Conservation (phyloP, 2,329 filamentous ascomycete species). For the Furcasterigmium furcatum region DNA sequence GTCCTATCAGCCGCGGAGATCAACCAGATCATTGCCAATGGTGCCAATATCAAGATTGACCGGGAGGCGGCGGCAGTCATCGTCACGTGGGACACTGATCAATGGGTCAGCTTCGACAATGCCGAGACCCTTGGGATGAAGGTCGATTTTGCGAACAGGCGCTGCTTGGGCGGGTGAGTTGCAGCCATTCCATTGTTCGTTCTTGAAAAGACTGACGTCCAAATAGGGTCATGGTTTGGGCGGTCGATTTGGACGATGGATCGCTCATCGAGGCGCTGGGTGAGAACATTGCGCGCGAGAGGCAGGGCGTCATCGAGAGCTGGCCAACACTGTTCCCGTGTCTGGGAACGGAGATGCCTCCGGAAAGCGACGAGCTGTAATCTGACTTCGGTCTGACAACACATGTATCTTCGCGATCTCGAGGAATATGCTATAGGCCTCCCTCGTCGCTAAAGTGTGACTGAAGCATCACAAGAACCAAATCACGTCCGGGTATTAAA, state of each 20-base stretch:
- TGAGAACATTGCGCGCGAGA: constrained; percentile 1
- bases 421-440: background rate
- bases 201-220: background rate
- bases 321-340: background rate
- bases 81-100: constrained; percentile 23
- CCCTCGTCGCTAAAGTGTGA: background rate
- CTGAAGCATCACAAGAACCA: too few species aligned
- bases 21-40: constrained; percentile 18
- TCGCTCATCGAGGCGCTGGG: constrained; percentile 13
- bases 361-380: background rate
- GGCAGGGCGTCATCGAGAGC: background rate
- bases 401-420: background rate
- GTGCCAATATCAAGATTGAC: constrained; percentile 16
- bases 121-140: constrained; percentile 26
- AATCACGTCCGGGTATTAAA: too few species aligned
- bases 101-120: constrained; percentile 32
- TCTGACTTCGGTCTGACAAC: background rate
- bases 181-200: background rate
- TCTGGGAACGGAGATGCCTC: background rate
- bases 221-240: constrained; percentile 26
- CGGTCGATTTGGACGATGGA: constrained; percentile 21
- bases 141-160: constrained; percentile 21
- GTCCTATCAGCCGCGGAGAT: constrained; percentile 29
- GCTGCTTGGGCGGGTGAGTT: constrained; percentile 20
- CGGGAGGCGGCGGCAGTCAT: constrained; percentile 24